These are phyloP conservation scores for Phytopythium litorale DNA, from an alignment of 352 stramenopile species.

Conservation along the genomic window DNA sequence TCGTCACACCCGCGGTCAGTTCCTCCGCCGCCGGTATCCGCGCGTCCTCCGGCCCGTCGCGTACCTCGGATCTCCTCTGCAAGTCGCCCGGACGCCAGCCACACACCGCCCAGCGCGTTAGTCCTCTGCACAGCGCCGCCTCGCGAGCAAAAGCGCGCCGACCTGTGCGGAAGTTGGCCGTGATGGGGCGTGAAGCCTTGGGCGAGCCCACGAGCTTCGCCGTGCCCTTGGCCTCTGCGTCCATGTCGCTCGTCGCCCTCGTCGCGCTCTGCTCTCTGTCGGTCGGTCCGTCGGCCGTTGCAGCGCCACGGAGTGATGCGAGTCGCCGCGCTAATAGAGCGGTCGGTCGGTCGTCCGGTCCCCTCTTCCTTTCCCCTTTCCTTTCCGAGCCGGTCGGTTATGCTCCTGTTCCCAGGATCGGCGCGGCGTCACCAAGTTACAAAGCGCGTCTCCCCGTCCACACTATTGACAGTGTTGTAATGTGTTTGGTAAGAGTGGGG, in stretches of 20 bases:
- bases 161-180: conserved; percentile 68
- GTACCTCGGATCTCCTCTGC: conserved; percentile 58
- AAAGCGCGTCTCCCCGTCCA: background rate
- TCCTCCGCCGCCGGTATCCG: too few relatives aligned
- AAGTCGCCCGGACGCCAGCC: background rate
- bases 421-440: background rate
- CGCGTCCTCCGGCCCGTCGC: background rate
- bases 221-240: conserved; percentile 10
- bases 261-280: background rate
- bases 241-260: conserved; percentile 1
- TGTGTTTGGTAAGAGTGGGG: background rate
- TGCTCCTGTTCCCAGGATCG: background rate
- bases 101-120: background rate
- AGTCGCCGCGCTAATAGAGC: background rate
- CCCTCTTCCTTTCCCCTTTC: conserved; percentile 1
- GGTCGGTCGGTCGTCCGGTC: background rate
- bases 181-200: conserved; percentile 48
- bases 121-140: background rate
- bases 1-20: too few relatives aligned
- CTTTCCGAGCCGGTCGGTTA: background rate
- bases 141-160: background rate
- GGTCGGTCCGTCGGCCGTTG: background rate
- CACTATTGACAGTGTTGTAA: too few relatives aligned
- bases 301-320: background rate
- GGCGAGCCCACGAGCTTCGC: conserved; percentile 45